Base-by-base conservation (phyloP, 1,284 basidiomycete species). In the Marasmius sp. region DNA sequence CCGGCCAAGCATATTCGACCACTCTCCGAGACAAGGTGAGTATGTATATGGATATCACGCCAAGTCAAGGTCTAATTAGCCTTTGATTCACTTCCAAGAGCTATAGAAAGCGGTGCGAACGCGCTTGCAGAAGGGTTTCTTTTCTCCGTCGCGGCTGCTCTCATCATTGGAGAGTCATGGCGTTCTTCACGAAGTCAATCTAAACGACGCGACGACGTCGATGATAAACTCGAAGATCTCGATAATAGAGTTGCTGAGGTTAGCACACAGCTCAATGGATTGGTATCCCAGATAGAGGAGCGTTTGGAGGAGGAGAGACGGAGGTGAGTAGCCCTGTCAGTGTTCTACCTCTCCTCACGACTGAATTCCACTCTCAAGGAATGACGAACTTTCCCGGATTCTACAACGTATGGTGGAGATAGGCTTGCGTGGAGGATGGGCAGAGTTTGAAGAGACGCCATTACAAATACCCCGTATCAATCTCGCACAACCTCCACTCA, bases 21-120 rank as follows among this genome's bases (percentile, higher is more conserved):
- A 3, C 78, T 95, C 37, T 94, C 93, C 4, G 94, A 96, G 73
- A 84, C 88, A 14, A 84, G 85, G 93, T 94, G 65, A 27, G 27
- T 27, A 27, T 5, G 5, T 27, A 27, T 27, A 27, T 2, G 5
- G 27, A 27, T 27, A 2, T 5, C 66, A 82, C 77, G 14, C 49
- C n/a, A 33, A 38, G 50, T n/a, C 56, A 6, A 45, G 55, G 22
- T 8, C 12, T 60, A 9, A 48, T 27, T 27, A 0, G 45, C 37
- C 39, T 43, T 10, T 51, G 39, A 27, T 18, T 59, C 20, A n/a
- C 27, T 43, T 45, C 37, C 49, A 51, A 95, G 94, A 67, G 94
- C 94, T 0, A 92, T 95, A 58, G 93, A 95, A 68, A 94, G 91
- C 68, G 94, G 94, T 14, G 92, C 94, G 12, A 94, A 93, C 63